These are phyloP conservation scores for Talaromyces wortmannii DNA, from an alignment of 495 filamentous ascomycete species.

Conservation along the genomic window DNA sequence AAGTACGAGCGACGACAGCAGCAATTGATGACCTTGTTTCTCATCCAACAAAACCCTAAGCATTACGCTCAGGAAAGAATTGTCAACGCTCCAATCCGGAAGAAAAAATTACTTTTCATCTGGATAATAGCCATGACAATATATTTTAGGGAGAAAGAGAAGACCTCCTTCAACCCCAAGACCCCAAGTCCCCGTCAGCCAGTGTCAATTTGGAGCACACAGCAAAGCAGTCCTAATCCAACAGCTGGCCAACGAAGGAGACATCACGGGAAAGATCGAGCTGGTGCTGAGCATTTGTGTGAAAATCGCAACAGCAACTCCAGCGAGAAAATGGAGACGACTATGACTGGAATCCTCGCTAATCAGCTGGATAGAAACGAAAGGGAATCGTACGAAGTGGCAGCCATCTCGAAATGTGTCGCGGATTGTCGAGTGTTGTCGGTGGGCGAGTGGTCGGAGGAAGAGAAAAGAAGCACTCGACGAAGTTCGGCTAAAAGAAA, in stretches of 20 bases:
- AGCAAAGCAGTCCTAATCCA: slow-evolving; percentile 23
- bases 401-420: slow-evolving; percentile 33
- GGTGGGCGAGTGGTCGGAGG: slow-evolving; percentile 19
- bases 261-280: slow-evolving; percentile 64
- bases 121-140: slow-evolving; percentile 52
- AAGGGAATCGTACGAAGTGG: slow-evolving; percentile 58
- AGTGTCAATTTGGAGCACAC: slow-evolving; percentile 31
- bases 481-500: slow-evolving; percentile 8
- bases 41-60: slow-evolving; percentile 83
- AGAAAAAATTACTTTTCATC: background rate
- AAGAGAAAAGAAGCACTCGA: slow-evolving; percentile 18
- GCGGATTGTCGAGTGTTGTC: slow-evolving; percentile 25
- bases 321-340: slow-evolving; percentile 68
- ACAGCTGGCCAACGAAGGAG: slow-evolving; percentile 23
- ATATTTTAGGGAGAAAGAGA: slow-evolving; percentile 72
- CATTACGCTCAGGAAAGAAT: slow-evolving; percentile 52
- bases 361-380: slow-evolving; percentile 34
- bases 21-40: slow-evolving; percentile 14
- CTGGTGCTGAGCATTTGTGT: slow-evolving; percentile 49
- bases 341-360: slow-evolving; percentile 56
- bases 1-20: background rate
- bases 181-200: slow-evolving; percentile 57
- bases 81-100: slow-evolving; percentile 6
- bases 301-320: slow-evolving; percentile 39
- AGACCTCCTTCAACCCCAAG: slow-evolving; percentile 64